These are phyloP conservation scores for Eucalyptus sp. DNA, from an alignment of 345 rosid genomes.

Conservation along the genomic window DNA sequence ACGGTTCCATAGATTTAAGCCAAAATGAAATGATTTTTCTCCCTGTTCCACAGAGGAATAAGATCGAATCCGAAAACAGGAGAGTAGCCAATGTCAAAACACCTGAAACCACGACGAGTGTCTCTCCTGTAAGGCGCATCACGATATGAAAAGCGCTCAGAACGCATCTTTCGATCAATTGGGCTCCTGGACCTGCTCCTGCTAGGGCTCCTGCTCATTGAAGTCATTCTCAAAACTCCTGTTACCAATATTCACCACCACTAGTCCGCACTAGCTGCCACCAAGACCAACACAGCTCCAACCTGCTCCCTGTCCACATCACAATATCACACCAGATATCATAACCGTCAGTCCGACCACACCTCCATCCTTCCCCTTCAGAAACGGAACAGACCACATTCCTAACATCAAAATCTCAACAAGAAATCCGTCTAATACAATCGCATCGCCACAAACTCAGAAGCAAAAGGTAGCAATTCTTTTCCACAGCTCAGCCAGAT, in stretches of 20 bases:
- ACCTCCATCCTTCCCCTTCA: constrained; percentile 30
- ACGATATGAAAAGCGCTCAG: constrained; percentile 72
- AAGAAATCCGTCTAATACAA: constrained; percentile 2
- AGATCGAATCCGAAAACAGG: not conserved
- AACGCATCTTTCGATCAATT: constrained; percentile 78
- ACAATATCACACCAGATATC: constrained; percentile 56
- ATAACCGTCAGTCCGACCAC: constrained; percentile 44
- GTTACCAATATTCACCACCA: constrained; percentile 33
- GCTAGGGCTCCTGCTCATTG: constrained; percentile 65
- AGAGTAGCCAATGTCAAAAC: constrained; percentile 12
- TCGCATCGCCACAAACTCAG: not conserved
- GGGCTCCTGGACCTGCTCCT: constrained; percentile 82
- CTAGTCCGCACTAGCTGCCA: constrained; percentile 23
- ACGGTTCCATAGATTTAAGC: not conserved
- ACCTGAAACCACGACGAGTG: constrained; percentile 82
- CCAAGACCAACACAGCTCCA: constrained; percentile 30
- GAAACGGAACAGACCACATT: constrained; percentile 26
- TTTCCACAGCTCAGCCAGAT: not conserved
- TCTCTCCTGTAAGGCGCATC: constrained; percentile 87
- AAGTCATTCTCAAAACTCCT: constrained; percentile 44
- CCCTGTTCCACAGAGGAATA: not conserved
- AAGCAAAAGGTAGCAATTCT: not conserved
- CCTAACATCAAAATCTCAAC: constrained; percentile 21
- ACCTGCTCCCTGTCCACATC: constrained; percentile 67
- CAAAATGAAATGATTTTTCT: not conserved